phyloP scores from a whole-genome alignment of 2,329 filamentous ascomycete species.

The Didymella keratinophila region DNA sequence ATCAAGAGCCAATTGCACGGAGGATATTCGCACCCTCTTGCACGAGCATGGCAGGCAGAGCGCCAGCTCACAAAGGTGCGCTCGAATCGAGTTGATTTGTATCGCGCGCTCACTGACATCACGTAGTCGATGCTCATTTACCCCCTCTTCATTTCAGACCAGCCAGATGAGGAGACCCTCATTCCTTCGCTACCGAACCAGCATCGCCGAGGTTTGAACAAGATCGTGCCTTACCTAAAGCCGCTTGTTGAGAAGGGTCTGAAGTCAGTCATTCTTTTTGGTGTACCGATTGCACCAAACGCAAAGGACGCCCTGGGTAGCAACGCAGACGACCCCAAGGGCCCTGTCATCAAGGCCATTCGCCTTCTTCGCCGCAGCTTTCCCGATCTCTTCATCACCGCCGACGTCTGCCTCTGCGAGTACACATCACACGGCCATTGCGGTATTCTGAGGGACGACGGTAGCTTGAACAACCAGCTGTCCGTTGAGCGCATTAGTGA shows the following conservation, averaged over 20 bases:
- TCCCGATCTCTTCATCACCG: constrained; percentile 87
- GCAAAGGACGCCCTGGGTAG: constrained; percentile 93
- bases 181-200: constrained; percentile 94
- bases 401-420: constrained; percentile 96
- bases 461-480: constrained; percentile 88
- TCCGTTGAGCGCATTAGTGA: constrained; percentile 95
- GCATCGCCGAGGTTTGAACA: constrained; percentile 86
- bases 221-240: constrained; percentile 81
- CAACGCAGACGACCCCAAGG: constrained; percentile 88
- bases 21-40: constrained; percentile 61
- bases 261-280: constrained; percentile 92
- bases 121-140: constrained; percentile 95
- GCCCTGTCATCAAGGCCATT: constrained; percentile 89
- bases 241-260: constrained; percentile 90
- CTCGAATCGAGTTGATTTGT: constrained; percentile 5
- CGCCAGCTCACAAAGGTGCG: constrained; percentile 60
- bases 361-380: constrained; percentile 83
- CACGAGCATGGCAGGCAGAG: constrained; percentile 61
- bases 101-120: constrained; percentile 28
- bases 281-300: constrained; percentile 81
- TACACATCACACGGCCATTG: constrained; percentile 99
- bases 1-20: constrained; percentile 62
- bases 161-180: constrained; percentile 87
- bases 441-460: constrained; percentile 92
- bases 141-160: constrained; percentile 94